Percentiles rank a stretch among this genome's conserved stretches.
These are phyloP conservation scores for Saturnispora ahearnii DNA, from an alignment of 805 yeast species.

Conservation along the genomic window DNA sequence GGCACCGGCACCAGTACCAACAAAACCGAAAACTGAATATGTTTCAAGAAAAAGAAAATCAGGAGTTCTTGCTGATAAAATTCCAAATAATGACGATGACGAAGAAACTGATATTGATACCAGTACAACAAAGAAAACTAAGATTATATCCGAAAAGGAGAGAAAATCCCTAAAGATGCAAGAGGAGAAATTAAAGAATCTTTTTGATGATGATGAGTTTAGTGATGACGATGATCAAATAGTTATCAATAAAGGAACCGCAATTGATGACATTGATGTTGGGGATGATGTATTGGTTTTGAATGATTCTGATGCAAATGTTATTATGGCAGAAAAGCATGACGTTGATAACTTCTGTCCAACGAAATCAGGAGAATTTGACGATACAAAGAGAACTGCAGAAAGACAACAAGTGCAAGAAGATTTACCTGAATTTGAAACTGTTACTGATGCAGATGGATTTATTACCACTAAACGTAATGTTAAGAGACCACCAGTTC, in stretches of 20 bases:
- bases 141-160: slow-evolving; percentile 11
- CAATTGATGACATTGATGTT: slow-evolving; percentile 9
- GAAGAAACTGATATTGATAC: slow-evolving; percentile 7
- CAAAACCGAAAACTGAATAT: slow-evolving; percentile 8
- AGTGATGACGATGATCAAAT: slow-evolving; percentile 8
- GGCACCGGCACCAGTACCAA: slow-evolving; percentile 7
- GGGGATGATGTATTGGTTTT: not conserved
- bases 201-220: slow-evolving; percentile 17
- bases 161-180: slow-evolving; percentile 5
- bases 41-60: slow-evolving; percentile 8
- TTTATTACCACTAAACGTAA: slow-evolving; percentile 19
- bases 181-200: slow-evolving; percentile 13
- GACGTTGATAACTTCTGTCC: not conserved
- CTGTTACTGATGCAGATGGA: slow-evolving; percentile 26
- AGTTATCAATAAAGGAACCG: slow-evolving; percentile 3
- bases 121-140: slow-evolving; percentile 14
- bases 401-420: not conserved
- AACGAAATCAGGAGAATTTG: not conserved
- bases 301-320: too few relatives aligned
- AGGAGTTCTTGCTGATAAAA: slow-evolving; percentile 8
- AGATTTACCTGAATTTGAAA: slow-evolving; percentile 15
- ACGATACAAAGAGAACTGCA: not conserved
- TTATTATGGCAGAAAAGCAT: not conserved
- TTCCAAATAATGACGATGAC: slow-evolving; percentile 5
- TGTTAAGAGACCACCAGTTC: not conserved